Conservation (phyloP, 148 eudicot species). For the Amaranthus hypochondriacus region DNA sequence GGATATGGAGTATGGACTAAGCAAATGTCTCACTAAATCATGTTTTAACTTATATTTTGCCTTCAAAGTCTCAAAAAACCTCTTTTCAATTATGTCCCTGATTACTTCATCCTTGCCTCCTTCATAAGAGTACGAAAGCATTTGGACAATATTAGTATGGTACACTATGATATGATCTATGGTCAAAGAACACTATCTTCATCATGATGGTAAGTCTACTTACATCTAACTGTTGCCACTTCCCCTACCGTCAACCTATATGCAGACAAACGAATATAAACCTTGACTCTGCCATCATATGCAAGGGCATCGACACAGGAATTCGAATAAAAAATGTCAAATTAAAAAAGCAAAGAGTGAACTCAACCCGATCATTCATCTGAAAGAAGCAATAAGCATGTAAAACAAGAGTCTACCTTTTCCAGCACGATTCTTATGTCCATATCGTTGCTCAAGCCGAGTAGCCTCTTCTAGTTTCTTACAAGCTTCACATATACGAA, state of each 20-base stretch:
- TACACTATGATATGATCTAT: not conserved
- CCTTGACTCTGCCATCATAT: not conserved
- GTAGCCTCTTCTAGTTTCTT: slow-evolving; percentile 91
- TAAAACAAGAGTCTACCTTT: slow-evolving; percentile 47
- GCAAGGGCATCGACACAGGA: not conserved
- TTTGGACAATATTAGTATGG: not conserved
- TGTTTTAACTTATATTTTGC: not conserved
- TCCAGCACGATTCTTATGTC: slow-evolving; percentile 58
- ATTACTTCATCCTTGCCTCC: not conserved
- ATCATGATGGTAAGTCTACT: not conserved
- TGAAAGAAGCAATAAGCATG: not conserved
- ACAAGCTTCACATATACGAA: slow-evolving; percentile 94
- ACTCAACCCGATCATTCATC: not conserved
- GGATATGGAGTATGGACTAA: not conserved
- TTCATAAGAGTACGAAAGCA: not conserved
- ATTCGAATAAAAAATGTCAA: not conserved
- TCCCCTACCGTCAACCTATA: not conserved
- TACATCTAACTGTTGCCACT: not conserved
- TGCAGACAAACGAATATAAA: too few species aligned
- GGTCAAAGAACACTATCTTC: not conserved
- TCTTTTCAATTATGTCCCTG: not conserved
- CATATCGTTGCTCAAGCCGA: slow-evolving; percentile 79
- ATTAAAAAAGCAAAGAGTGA: not conserved
- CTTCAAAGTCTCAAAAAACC: not conserved
- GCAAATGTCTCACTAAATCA: not conserved